Evolutionary conservation across 306 rosid genomes (phyloP).

Genomic region (Gynostemma pentaphyllum): DNA sequence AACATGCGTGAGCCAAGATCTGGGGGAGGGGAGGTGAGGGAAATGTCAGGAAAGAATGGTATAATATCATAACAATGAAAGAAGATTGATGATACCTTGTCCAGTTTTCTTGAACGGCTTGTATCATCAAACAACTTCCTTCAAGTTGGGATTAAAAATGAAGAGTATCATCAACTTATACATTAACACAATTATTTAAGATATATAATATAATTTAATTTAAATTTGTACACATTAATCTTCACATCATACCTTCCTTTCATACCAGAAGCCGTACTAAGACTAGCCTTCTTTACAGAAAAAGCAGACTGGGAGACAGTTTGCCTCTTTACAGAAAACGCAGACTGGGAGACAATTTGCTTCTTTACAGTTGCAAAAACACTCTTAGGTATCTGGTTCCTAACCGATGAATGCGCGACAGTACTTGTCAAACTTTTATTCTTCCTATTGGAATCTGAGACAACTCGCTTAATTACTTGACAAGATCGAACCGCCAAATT

Average conservation of each 20-base stretch:
- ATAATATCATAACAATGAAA: neutral
- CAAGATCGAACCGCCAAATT: conserved; percentile 64
- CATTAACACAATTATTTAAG: too few species aligned
- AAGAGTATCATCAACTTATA: too few species aligned
- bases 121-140: conserved; percentile 69
- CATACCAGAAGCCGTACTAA: too few species aligned
- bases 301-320: neutral
- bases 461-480: conserved; percentile 20
- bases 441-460: conserved; percentile 28
- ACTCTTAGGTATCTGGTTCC: conserved; percentile 26
- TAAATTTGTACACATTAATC: neutral
- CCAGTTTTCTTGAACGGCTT: conserved; percentile 25
- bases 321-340: conserved; percentile 33
- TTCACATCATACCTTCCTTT: conserved; percentile 54
- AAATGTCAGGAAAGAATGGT: neutral
- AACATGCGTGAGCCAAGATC: too few species aligned
- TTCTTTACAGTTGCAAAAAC: conserved; percentile 33
- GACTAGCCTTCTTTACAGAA: too few species aligned
- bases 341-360: conserved; percentile 20
- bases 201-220: neutral
- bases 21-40: neutral
- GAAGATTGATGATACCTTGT: conserved; percentile 46
- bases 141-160: conserved; percentile 4
- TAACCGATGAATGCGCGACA: conserved; percentile 22
- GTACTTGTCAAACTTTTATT: conserved; percentile 21